A percentile compares a stretch with the other conserved stretches of the same genome.
These are phyloP conservation scores for Starmerella geochares DNA, from an alignment of 805 yeast genomes.

Conservation along the genomic window DNA sequence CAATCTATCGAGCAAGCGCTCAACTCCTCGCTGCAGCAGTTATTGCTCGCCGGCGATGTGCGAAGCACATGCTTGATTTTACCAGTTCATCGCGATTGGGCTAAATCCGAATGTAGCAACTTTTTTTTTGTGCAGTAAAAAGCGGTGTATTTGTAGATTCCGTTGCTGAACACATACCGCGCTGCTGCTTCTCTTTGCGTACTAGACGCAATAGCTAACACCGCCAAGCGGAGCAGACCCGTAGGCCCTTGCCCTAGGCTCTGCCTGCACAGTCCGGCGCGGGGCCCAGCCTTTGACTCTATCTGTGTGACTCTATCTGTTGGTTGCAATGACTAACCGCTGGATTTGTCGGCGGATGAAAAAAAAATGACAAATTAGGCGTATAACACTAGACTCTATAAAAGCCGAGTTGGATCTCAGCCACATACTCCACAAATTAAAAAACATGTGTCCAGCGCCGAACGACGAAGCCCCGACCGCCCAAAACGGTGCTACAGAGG, in stretches of 20 bases:
- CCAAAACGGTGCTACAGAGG: conserved; percentile 24
- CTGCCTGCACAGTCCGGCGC: not conserved
- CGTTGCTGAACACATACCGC: too few relatives aligned
- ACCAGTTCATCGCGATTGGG: not conserved
- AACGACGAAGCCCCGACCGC: conserved; percentile 17
- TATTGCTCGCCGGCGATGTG: too few relatives aligned
- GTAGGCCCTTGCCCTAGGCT: not conserved
- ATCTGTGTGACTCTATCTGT: conserved; percentile 1
- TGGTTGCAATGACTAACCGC: conserved; percentile 8
- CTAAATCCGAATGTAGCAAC: too few relatives aligned
- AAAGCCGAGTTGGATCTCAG: conserved; percentile 1
- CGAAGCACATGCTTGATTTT: too few relatives aligned
- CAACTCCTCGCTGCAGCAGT: too few relatives aligned
- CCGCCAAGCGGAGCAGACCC: not conserved
- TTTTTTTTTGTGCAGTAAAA: too few relatives aligned
- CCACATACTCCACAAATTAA: not conserved
- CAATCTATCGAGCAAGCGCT: not conserved
- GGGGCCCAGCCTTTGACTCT: not conserved
- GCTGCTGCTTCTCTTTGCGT: too few relatives aligned
- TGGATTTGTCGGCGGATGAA: not conserved
- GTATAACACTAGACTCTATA: not conserved
- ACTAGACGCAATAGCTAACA: too few relatives aligned
- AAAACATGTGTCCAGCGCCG: not conserved
- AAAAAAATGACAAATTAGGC: conserved; percentile 10
- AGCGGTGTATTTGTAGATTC: too few relatives aligned